Evolutionary conservation across 345 rosid genomes (phyloP).

Genomic region (Viola odorata): DNA sequence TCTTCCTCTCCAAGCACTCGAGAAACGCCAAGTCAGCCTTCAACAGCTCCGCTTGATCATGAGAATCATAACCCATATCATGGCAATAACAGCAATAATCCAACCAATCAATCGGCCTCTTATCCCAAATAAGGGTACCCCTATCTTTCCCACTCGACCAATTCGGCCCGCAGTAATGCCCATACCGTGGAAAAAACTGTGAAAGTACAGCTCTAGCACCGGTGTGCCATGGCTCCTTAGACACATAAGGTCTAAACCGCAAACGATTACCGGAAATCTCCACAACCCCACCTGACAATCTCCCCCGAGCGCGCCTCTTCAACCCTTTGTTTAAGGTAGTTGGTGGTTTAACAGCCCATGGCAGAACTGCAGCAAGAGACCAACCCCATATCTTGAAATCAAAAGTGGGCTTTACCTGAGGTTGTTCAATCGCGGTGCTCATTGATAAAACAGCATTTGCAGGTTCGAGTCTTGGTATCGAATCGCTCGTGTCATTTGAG

Average conservation of each 20-base stretch:
- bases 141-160: slow-evolving; percentile 96
- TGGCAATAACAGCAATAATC: slow-evolving; percentile 97
- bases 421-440: slow-evolving; percentile 24
- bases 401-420: slow-evolving; percentile 27
- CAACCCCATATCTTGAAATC: slow-evolving; percentile 52
- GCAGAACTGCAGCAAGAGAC: slow-evolving; percentile 54
- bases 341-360: slow-evolving; percentile 46
- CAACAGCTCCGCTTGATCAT: slow-evolving; percentile 76
- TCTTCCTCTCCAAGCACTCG: slow-evolving; percentile 80
- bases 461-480: slow-evolving; percentile 19
- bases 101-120: slow-evolving; percentile 92
- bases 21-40: slow-evolving; percentile 87
- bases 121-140: slow-evolving; percentile 84
- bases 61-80: slow-evolving; percentile 90
- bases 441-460: not conserved
- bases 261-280: slow-evolving; percentile 23
- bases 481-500: slow-evolving; percentile 26
- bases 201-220: slow-evolving; percentile 85
- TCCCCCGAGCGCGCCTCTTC: slow-evolving; percentile 39
- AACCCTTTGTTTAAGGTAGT: slow-evolving; percentile 59
- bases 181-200: slow-evolving; percentile 86
- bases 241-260: slow-evolving; percentile 87
- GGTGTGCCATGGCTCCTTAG: slow-evolving; percentile 95
- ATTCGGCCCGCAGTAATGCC: slow-evolving; percentile 96
- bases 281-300: slow-evolving; percentile 10